These are phyloP conservation scores for Penicillium ucsense DNA, from an alignment of 495 filamentous ascomycete genomes.

Conservation along the genomic window DNA sequence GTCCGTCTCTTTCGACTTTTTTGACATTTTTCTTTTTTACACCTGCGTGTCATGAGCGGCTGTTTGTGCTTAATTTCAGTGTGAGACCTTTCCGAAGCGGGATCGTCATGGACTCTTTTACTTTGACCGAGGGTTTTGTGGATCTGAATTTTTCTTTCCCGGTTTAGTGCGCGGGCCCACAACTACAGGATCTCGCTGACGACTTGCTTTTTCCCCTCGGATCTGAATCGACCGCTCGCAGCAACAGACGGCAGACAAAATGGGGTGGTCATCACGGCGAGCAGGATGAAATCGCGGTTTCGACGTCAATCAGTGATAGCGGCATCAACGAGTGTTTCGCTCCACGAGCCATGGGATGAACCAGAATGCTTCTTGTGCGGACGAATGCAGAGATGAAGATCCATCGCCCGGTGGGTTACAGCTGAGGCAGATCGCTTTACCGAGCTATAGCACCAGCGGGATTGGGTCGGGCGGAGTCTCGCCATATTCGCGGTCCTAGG, in stretches of 20 bases:
- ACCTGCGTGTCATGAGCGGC: conserved; percentile 18
- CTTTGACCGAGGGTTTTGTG: conserved; percentile 1
- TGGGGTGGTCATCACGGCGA: neutral
- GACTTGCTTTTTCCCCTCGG: conserved; percentile 5
- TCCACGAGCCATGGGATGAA: no score
- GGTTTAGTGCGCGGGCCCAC: conserved; percentile 4
- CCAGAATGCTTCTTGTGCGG: no score
- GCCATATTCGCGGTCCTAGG: no score
- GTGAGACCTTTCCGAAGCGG: conserved; percentile 6
- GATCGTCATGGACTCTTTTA: neutral
- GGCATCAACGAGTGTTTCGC: no score
- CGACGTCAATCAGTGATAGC: no score
- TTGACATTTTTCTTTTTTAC: conserved; percentile 2
- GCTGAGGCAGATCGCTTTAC: no score
- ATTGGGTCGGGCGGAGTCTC: no score
- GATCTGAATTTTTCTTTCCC: conserved; percentile 7
- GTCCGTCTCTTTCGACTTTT: neutral
- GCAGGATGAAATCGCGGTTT: no score
- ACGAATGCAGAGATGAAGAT: no score
- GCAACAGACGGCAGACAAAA: conserved; percentile 1
- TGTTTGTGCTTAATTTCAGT: conserved; percentile 13
- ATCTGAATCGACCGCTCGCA: no score
- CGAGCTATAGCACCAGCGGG: no score
- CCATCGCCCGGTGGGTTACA: no score
- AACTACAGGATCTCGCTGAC: neutral